These are phyloP conservation scores for Phytophthora tubulina DNA, from an alignment of 352 stramenopile species.

Conservation along the genomic window DNA sequence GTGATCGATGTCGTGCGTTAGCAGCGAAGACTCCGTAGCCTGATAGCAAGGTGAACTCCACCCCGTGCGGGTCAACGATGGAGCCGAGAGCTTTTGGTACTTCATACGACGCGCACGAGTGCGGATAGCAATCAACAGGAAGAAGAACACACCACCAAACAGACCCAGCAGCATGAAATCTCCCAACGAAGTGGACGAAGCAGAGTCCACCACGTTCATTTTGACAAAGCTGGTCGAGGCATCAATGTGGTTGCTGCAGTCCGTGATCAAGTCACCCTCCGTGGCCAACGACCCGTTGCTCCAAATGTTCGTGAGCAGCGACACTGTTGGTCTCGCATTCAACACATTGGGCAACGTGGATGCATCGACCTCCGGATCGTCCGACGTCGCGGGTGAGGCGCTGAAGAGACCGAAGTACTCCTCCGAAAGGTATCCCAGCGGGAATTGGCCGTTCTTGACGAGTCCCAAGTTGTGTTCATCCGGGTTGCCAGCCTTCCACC, in stretches of 20 bases:
- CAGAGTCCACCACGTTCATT: neutral
- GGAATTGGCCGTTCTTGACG: slow-evolving; percentile 60
- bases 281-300: slow-evolving; percentile 38
- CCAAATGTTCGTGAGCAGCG: slow-evolving; percentile 61
- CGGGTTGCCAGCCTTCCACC: slow-evolving; percentile 71
- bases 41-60: slow-evolving; percentile 19
- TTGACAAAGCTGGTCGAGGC: slow-evolving; percentile 15
- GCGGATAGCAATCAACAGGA: slow-evolving; percentile 28
- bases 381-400: slow-evolving; percentile 14
- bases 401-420: slow-evolving; percentile 67
- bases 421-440: slow-evolving; percentile 69
- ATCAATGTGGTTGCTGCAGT: slow-evolving; percentile 35
- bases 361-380: slow-evolving; percentile 9
- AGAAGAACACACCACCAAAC: slow-evolving; percentile 30
- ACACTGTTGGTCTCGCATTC: slow-evolving; percentile 59
- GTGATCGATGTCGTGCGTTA: slow-evolving; percentile 27
- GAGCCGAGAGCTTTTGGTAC: slow-evolving; percentile 28
- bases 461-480: slow-evolving; percentile 63
- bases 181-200: neutral
- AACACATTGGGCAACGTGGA: slow-evolving; percentile 46
- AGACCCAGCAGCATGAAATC: slow-evolving; percentile 25
- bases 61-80: slow-evolving; percentile 12
- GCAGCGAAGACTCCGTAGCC: slow-evolving; percentile 21
- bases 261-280: slow-evolving; percentile 50
- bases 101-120: slow-evolving; percentile 29